Conservation (phyloP, 495 filamentous ascomycete genomes). For the Viridothelium virens region DNA sequence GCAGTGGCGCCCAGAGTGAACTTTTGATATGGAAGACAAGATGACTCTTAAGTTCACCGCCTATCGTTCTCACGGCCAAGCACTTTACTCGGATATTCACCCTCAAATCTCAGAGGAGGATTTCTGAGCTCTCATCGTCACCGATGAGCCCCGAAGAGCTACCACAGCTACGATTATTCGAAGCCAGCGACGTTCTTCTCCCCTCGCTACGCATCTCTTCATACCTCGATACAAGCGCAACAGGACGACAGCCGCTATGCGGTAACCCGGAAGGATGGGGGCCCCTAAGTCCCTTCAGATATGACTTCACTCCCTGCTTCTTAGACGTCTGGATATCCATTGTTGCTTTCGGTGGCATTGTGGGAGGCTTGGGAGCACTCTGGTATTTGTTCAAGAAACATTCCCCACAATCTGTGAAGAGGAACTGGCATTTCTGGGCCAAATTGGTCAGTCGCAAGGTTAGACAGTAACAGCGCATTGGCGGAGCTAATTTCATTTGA, state of each 20-base stretch:
- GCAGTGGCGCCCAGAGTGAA: too few species aligned
- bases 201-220: neutral
- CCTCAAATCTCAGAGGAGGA: neutral
- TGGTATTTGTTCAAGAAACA: constrained; percentile 66
- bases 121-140: neutral
- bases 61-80: neutral
- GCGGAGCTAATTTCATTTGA: neutral
- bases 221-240: neutral
- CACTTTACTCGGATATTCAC: constrained; percentile 6
- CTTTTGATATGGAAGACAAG: neutral
- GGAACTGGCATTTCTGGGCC: constrained; percentile 92
- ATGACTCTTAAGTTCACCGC: neutral
- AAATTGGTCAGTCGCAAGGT: constrained; percentile 60
- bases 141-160: constrained; percentile 10
- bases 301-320: constrained; percentile 95
- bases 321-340: constrained; percentile 73
- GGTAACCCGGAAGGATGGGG: constrained; percentile 91
- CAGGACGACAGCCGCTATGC: constrained; percentile 59
- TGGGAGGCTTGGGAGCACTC: constrained; percentile 67
- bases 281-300: constrained; percentile 71
- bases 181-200: neutral
- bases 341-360: constrained; percentile 67
- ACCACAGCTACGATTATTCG: neutral
- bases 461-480: neutral
- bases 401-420: constrained; percentile 53